These are phyloP conservation scores for Parmales sp. DNA, from an alignment of 108 stramenopile species.

Conservation along the genomic window DNA sequence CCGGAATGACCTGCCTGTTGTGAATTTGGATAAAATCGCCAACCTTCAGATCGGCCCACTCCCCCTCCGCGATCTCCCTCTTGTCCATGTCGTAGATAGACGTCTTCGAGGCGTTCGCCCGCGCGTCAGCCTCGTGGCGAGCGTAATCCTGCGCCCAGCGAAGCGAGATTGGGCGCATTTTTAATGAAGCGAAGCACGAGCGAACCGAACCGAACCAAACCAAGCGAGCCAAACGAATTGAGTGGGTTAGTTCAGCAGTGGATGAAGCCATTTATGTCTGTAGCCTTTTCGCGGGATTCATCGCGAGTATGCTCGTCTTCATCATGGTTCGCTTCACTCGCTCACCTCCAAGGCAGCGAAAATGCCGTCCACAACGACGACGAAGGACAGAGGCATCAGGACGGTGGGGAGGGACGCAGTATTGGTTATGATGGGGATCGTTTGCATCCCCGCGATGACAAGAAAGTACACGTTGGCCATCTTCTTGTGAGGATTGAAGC, in stretches of 20 bases:
- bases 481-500: neutral
- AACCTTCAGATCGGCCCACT: neutral
- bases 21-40: slow-evolving; percentile 27
- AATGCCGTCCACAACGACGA: slow-evolving; percentile 18
- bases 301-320: no score
- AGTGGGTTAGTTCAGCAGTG: no score
- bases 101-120: neutral
- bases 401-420: slow-evolving; percentile 75
- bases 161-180: no score
- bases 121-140: slow-evolving; percentile 10
- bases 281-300: no score
- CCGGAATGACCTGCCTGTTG: slow-evolving; percentile 86
- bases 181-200: no score
- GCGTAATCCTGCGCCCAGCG: no score
- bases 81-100: neutral
- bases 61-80: slow-evolving; percentile 24
- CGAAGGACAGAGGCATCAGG: slow-evolving; percentile 45
- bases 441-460: slow-evolving; percentile 74
- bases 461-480: slow-evolving; percentile 85
- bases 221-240: no score
- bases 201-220: no score
- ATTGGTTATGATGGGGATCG: slow-evolving; percentile 73
- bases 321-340: no score
- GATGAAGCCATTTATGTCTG: no score
- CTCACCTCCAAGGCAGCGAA: slow-evolving; percentile 19